Conservation (phyloP, 2,329 filamentous ascomycete species). For the Aureobasidium namibiae region DNA sequence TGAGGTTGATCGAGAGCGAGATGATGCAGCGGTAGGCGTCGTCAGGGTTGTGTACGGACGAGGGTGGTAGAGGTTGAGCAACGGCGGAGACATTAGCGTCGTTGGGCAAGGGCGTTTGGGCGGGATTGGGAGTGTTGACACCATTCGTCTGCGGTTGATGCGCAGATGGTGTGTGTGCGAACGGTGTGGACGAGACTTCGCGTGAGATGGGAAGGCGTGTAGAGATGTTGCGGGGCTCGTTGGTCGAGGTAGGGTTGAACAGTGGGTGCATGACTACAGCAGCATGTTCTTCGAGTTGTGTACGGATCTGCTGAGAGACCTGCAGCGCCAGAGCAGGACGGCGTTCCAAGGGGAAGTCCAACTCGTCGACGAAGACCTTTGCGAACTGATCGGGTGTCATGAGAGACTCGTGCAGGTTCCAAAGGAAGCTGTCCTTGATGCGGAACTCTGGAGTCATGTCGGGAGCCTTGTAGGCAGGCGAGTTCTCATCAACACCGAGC, state of each 20-base stretch:
- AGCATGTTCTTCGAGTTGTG: conserved; percentile 92
- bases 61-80: conserved; percentile 49
- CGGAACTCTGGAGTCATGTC: conserved; percentile 78
- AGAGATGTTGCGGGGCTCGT: conserved; percentile 24
- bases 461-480: conserved; percentile 70
- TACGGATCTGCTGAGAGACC: conserved; percentile 89
- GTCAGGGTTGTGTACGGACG: conserved; percentile 70
- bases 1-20: conserved; percentile 80
- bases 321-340: conserved; percentile 59
- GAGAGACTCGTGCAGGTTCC: conserved; percentile 92
- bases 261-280: conserved; percentile 88
- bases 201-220: conserved; percentile 37
- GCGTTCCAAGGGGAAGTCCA: conserved; percentile 73
- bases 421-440: conserved; percentile 89
- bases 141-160: conserved; percentile 45
- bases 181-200: conserved; percentile 41
- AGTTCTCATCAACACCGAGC: conserved; percentile 57
- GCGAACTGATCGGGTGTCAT: conserved; percentile 95
- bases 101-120: conserved; percentile 37
- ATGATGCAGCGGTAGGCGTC: conserved; percentile 94
- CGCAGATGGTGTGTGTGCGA: conserved; percentile 22
- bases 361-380: conserved; percentile 78
- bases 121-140: conserved; percentile 32
- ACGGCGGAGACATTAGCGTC: conserved; percentile 58
- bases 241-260: conserved; percentile 42